Evolutionary conservation across 2,329 filamentous ascomycete genomes (phyloP), one percentile per base, ranked within the genome.

Genomic region (Blastomyces emzantsi): DNA sequence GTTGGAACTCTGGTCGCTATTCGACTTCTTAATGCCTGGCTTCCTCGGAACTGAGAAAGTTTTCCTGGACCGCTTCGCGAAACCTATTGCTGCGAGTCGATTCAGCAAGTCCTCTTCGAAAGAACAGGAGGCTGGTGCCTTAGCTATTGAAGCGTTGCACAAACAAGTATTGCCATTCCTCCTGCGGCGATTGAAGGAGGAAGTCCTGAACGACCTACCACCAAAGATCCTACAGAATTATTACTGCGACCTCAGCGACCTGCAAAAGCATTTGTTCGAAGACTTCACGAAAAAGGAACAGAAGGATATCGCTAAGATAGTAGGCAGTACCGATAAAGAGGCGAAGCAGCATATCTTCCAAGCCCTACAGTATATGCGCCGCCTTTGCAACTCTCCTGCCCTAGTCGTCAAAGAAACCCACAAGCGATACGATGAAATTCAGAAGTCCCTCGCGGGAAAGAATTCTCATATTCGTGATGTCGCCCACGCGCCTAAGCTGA

Each of bases 151-250:
- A 76, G 94, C 94, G n/a, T 81, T 99, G 28, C 94, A 99, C 78
- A 99, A 99, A 75, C 94, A 99, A 73, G 95, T 99, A 1, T 80
- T 99, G 43, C 94, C 94, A 1, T 99, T 99, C 87, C 81, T 99
- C 66, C 85, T 99, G 49, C 90, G 94, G 65, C 92, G 94, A 70
- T 83, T 99, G 69, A 99, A 99, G 78, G 94, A 99, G 77, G 94
- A 99, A 75, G 94, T 99, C 22, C 82, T 99, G 65, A 90, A 99
- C 69, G 94, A 99, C 71, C 81, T 99, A 9, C 94, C 94, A 1
- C 94, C 94, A 8, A 99, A 99, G 85, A 99, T 99, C 71, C 80
- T 99, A 61, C 94, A 99, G 74, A 99, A 99, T 76, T 99, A 99
- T 79, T 99, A 99, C 78, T 99, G 94, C 75, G 94, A 99, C 72